Evolutionary conservation across 768 basidiomycete species (phyloP).

Genomic region (Hericium erinaceus): DNA sequence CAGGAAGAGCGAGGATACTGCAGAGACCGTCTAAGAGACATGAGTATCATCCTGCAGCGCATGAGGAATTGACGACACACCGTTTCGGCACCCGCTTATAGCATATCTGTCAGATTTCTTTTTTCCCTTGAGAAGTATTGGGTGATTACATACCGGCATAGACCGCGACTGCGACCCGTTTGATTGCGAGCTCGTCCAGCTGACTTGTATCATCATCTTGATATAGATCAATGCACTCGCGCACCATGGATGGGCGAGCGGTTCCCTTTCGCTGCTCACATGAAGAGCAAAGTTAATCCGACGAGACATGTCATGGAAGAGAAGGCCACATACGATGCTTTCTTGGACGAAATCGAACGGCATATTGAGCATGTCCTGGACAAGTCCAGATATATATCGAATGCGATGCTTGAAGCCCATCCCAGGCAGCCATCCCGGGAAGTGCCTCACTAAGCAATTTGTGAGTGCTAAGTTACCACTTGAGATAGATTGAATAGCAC

Average conservation of each 20-base stretch:
- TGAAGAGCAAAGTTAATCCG: too few relatives aligned
- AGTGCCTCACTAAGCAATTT: background rate
- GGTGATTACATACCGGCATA: background rate
- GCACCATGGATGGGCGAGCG: background rate
- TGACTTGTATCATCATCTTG: background rate
- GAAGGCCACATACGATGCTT: background rate
- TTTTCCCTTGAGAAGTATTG: too few relatives aligned
- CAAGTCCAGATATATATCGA: background rate
- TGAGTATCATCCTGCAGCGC: background rate
- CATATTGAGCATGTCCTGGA: background rate
- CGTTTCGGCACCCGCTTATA: background rate
- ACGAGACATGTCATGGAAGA: too few relatives aligned
- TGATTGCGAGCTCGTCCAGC: background rate
- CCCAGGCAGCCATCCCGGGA: constrained; percentile 2
- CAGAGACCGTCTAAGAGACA: background rate
- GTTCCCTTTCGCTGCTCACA: background rate
- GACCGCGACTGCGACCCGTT: background rate
- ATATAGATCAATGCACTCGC: background rate
- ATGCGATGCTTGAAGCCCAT: constrained; percentile 1
- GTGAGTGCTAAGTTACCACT: too few relatives aligned
- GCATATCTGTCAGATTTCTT: background rate
- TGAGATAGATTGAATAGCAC: constrained; percentile 4
- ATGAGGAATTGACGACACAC: background rate
- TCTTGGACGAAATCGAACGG: background rate
- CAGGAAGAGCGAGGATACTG: constrained; percentile 8